phyloP scores from a whole-genome alignment of 805 yeast genomes.

The Kurtzmaniella fragi region DNA sequence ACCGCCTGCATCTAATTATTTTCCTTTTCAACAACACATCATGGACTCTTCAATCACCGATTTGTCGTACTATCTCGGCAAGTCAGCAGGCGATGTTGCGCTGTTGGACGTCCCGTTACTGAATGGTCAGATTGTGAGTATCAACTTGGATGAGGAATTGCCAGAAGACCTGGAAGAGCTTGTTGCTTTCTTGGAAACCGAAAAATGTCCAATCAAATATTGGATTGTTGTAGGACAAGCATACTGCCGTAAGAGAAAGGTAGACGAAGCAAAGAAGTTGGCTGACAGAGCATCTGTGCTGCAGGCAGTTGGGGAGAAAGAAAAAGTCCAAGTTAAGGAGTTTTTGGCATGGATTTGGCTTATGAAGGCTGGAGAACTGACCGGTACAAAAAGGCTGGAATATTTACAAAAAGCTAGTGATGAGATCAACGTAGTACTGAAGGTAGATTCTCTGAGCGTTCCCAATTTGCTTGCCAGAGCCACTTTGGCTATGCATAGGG shows the following conservation, averaged over 20 bases:
- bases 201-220: slow-evolving; percentile 66
- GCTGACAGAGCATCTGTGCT: slow-evolving; percentile 53
- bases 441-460: slow-evolving; percentile 12
- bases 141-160: slow-evolving; percentile 74
- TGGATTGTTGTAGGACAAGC: slow-evolving; percentile 86
- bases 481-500: slow-evolving; percentile 52
- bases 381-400: slow-evolving; percentile 20
- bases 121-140: slow-evolving; percentile 76
- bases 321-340: slow-evolving; percentile 49
- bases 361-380: slow-evolving; percentile 20
- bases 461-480: slow-evolving; percentile 63
- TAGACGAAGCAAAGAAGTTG: slow-evolving; percentile 60
- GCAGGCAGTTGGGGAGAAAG: slow-evolving; percentile 32
- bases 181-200: slow-evolving; percentile 72
- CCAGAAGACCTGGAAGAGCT: slow-evolving; percentile 89
- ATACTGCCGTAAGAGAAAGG: slow-evolving; percentile 58
- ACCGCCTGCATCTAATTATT: too few species aligned
- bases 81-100: slow-evolving; percentile 21
- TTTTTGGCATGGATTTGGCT: slow-evolving; percentile 73
- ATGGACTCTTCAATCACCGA: slow-evolving; percentile 8
- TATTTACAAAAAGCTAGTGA: slow-evolving; percentile 19
- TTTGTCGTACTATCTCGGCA: slow-evolving; percentile 31
- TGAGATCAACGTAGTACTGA: slow-evolving; percentile 15
- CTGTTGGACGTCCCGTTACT: slow-evolving; percentile 66
- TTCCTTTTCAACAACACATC: slow-evolving; percentile 3